Evolutionary conservation across 495 filamentous ascomycete species (phyloP), one percentile per base, ranked within the genome.

Genomic region (Lepraria neglecta): DNA sequence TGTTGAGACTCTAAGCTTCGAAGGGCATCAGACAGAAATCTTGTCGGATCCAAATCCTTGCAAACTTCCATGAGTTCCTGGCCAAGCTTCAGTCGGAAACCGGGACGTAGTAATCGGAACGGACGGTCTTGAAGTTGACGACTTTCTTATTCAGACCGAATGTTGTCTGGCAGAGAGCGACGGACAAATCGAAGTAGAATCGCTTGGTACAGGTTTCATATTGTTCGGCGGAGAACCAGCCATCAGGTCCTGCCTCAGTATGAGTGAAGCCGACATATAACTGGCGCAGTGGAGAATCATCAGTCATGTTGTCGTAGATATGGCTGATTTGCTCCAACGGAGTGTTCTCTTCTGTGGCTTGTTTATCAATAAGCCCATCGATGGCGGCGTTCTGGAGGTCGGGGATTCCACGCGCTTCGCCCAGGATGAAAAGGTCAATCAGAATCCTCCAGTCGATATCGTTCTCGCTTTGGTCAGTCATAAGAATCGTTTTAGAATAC

Each of bases 401-500:
- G 21, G 31, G 52, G 3, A 40, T 55, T 9, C 33, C 10, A 21
- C 52, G 52, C 9, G n/a, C 31, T 19, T 55, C 52, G 10, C 17
- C 52, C 3, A 55, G 35, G 52, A 40, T 40, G n/a, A 38, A 55
- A 21, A 55, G 6, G 14, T 28, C 33, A 4, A 28, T 17, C 3
- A 55, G n/a, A 4, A 6, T 55, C 14, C 24, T 12, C 52, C 52
- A 55, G 30, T 30, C 14, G 12, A 54, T 38, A 3, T 54, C 31
- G n/a, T 14, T 19, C n/a, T 6, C 3, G 12, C n/a, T 5, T 30
- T 35, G 15, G 3, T 27, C 4, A 19, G 33, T 24, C 52, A 11
- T 31, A 2, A 12, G 31, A 9, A 55, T n/a, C 28, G 14, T 21
- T 40, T 38, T 19, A 3, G 59, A 53, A 57, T 47, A 65, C 30